A percentile compares a stretch with the other conserved stretches of the same genome.
Conservation (phyloP, 768 basidiomycete species). For the Coprinopsis strossmayeri region DNA sequence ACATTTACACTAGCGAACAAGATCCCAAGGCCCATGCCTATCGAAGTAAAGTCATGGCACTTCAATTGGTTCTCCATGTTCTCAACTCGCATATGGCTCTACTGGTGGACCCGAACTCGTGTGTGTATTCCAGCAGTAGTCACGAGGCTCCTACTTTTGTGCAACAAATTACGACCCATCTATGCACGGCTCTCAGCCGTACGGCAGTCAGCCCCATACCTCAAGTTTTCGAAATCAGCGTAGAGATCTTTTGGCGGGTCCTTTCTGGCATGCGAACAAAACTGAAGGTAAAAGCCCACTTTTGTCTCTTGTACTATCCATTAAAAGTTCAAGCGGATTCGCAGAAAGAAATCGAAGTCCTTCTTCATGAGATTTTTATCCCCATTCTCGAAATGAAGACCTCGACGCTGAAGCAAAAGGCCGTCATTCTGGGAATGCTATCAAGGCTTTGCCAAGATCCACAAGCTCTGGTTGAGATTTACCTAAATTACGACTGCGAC, state of each 20-base stretch:
- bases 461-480: conserved; percentile 95
- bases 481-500: conserved; percentile 99
- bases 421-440: conserved; percentile 84
- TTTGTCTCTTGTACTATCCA: conserved; percentile 2
- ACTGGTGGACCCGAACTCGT: conserved; percentile 82
- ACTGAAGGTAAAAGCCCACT: conserved; percentile 64
- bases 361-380: conserved; percentile 98
- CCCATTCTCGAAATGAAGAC: conserved; percentile 98
- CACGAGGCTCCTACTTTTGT: conserved; percentile 85
- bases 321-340: background rate
- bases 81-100: conserved; percentile 87
- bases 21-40: conserved; percentile 95
- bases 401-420: conserved; percentile 92
- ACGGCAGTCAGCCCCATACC: conserved; percentile 94
- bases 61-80: conserved; percentile 90
- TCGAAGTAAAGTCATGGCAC: conserved; percentile 91
- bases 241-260: conserved; percentile 98
- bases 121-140: conserved; percentile 87
- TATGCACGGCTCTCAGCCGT: conserved; percentile 86
- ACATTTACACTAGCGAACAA: conserved; percentile 60
- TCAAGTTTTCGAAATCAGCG: conserved; percentile 96
- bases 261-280: conserved; percentile 91
- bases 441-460: conserved; percentile 89
- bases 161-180: conserved; percentile 93
- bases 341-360: conserved; percentile 98